Percentiles rank a stretch among this genome's conserved stretches.
Evolutionary conservation across 2,329 filamentous ascomycete species (phyloP).

Genomic region (Endothia cerciana): DNA sequence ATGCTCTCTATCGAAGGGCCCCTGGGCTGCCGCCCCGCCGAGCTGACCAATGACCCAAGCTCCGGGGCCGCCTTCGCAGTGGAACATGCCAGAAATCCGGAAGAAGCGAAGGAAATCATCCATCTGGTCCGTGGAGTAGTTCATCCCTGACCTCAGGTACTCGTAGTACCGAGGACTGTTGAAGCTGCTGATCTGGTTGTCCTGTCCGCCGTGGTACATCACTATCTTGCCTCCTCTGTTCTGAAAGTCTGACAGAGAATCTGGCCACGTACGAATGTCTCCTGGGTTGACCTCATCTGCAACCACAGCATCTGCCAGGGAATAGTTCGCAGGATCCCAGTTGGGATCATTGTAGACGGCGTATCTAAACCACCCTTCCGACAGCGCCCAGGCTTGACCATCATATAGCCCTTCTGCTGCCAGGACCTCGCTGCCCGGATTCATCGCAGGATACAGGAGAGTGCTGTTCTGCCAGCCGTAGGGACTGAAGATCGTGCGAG

Average conservation of each 20-base stretch:
- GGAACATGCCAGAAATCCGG: conserved; percentile 54
- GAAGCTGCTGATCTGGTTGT: conserved; percentile 48
- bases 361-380: conserved; percentile 52
- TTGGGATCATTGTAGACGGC: conserved; percentile 46
- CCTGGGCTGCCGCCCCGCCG: conserved; percentile 24
- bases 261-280: conserved; percentile 36
- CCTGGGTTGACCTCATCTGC: conserved; percentile 31
- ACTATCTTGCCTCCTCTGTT: conserved; percentile 49
- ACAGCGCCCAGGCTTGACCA: conserved; percentile 46
- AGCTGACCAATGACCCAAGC: conserved; percentile 39
- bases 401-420: conserved; percentile 43
- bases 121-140: conserved; percentile 37
- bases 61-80: conserved; percentile 52
- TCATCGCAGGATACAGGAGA: conserved; percentile 45
- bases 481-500: conserved; percentile 33
- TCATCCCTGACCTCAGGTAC: conserved; percentile 48
- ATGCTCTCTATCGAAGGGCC: conserved; percentile 40
- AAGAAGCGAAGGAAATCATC: conserved; percentile 55
- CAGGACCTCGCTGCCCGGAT: conserved; percentile 49
- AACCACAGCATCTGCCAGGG: conserved; percentile 40
- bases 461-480: conserved; percentile 32
- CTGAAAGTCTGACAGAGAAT: conserved; percentile 42
- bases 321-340: conserved; percentile 46
- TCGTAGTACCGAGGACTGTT: conserved; percentile 53
- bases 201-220: conserved; percentile 49